Conservation (phyloP, 805 yeast genomes). For the Kodamaea kaohsiungensis region DNA sequence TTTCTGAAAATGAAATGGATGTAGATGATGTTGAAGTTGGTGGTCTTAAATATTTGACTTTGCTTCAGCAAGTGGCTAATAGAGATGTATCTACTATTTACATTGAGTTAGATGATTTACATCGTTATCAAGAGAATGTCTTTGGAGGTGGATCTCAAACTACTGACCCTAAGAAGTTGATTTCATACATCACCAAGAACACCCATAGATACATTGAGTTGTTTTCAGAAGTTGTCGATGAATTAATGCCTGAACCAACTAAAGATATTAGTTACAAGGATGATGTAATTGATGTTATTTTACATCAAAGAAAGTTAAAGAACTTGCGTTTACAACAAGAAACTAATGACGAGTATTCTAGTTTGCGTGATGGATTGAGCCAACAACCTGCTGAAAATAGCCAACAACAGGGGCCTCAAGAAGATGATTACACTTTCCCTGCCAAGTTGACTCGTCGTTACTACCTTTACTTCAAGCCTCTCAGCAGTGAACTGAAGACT, state of each 20-base stretch:
- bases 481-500: constrained; percentile 54
- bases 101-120: constrained; percentile 84
- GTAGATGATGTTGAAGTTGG: constrained; percentile 6
- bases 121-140: constrained; percentile 58
- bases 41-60: constrained; percentile 61
- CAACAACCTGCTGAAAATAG: constrained; percentile 15
- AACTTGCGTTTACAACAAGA: constrained; percentile 74
- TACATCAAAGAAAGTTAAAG: constrained; percentile 85
- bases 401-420: constrained; percentile 1
- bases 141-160: constrained; percentile 16
- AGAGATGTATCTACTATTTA: constrained; percentile 69
- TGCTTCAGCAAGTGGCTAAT: constrained; percentile 80
- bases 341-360: constrained; percentile 57
- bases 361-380: constrained; percentile 38
- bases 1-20: constrained; percentile 18
- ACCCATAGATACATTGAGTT: constrained; percentile 79
- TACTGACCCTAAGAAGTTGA: constrained; percentile 31
- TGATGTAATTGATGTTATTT: constrained; percentile 89
- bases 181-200: constrained; percentile 65
- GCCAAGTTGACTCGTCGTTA: constrained; percentile 85
- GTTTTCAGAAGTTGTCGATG: constrained; percentile 74
- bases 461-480: constrained; percentile 82
- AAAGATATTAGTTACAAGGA: constrained; percentile 76
- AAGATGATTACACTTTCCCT: constrained; percentile 65
- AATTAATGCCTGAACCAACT: constrained; percentile 84